phyloP scores from a whole-genome alignment of 1,139 yeast genomes.

The Candida glucosophila region DNA sequence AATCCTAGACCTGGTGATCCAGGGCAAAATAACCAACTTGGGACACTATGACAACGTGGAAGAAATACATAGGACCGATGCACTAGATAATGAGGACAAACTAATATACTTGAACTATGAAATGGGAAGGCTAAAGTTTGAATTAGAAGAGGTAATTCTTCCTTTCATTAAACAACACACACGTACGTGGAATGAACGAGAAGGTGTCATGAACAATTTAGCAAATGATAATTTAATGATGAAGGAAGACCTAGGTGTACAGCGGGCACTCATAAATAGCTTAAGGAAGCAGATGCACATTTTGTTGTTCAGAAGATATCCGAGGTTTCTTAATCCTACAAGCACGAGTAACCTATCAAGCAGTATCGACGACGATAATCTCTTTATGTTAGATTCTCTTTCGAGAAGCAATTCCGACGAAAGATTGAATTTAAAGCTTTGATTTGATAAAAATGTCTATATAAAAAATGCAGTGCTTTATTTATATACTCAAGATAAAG shows the following conservation, averaged over 20 bases:
- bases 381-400: slow-evolving; percentile 12
- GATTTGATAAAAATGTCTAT: slow-evolving; percentile 1
- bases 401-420: slow-evolving; percentile 30
- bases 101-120: slow-evolving; percentile 28
- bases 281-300: slow-evolving; percentile 46
- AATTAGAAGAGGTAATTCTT: slow-evolving; percentile 31
- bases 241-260: slow-evolving; percentile 42
- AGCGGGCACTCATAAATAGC: slow-evolving; percentile 36
- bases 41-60: slow-evolving; percentile 42
- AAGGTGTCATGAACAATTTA: slow-evolving; percentile 27
- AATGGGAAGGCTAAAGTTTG: slow-evolving; percentile 32
- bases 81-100: slow-evolving; percentile 19
- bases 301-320: slow-evolving; percentile 29
- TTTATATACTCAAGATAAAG: no score
- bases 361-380: slow-evolving; percentile 3
- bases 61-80: slow-evolving; percentile 25
- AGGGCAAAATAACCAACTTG: slow-evolving; percentile 43
- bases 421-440: slow-evolving; percentile 25
- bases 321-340: slow-evolving; percentile 1
- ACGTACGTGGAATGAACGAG: slow-evolving; percentile 20
- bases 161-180: slow-evolving; percentile 29
- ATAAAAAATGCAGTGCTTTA: no score
- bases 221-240: slow-evolving; percentile 37
- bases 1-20: slow-evolving; percentile 39
- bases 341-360: slow-evolving; percentile 1